Percentiles rank a stretch among this genome's conserved stretches.
These are phyloP conservation scores for Solanum tarijense DNA, from an alignment of 257 asterid species.

Conservation along the genomic window DNA sequence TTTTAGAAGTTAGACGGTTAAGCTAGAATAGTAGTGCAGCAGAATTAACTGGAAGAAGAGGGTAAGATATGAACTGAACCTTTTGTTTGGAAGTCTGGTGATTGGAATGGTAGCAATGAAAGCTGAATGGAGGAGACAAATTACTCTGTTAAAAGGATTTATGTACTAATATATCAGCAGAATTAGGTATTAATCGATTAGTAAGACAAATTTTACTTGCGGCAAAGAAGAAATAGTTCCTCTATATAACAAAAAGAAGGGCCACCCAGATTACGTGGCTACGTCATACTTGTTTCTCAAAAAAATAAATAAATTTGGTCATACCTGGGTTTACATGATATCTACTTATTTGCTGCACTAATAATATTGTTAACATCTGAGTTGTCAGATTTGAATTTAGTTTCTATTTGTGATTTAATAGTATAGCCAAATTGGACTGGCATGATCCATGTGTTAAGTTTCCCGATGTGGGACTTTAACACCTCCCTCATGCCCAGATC, in stretches of 20 bases:
- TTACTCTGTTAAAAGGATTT: not conserved
- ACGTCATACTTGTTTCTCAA: not conserved
- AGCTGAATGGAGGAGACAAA: not conserved
- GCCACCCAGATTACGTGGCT: not conserved
- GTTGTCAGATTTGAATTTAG: not conserved
- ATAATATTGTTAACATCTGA: not conserved
- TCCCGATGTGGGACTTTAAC: not conserved
- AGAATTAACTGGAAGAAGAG: not conserved
- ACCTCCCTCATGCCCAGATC: not conserved
- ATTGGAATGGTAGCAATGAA: not conserved
- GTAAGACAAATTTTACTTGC: not conserved
- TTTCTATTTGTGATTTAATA: not conserved
- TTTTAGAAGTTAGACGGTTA: not conserved
- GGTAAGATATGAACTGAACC: not conserved
- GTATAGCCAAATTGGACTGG: not conserved
- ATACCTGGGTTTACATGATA: not conserved
- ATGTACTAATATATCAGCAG: not conserved
- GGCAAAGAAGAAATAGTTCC: not conserved
- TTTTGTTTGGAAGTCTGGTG: not conserved
- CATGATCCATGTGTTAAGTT: not conserved
- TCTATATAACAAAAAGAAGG: not conserved
- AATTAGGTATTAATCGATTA: not conserved
- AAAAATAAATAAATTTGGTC: not conserved
- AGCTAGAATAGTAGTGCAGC: not conserved
- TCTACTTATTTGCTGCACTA: not conserved